Percentiles rank a stretch among this genome's conserved stretches.
phyloP scores from a whole-genome alignment of 306 rosid species.

The Lathyrus oleraceus region DNA sequence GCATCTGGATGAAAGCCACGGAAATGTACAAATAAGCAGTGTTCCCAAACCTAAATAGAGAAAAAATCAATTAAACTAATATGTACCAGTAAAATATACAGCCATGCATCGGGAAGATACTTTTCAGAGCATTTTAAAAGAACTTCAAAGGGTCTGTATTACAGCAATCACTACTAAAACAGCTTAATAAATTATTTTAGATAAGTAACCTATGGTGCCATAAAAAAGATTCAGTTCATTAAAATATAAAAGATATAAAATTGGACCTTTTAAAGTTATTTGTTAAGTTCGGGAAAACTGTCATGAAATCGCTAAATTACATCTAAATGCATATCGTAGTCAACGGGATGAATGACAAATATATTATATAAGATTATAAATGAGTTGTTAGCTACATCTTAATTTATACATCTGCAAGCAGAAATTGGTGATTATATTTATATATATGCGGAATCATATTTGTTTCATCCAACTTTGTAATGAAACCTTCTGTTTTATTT shows the following conservation, averaged over 20 bases:
- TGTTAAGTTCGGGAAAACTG: constrained; percentile 12
- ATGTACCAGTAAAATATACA: background rate
- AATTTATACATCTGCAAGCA: constrained; percentile 3
- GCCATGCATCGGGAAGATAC: constrained; percentile 2
- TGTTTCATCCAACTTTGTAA: constrained; percentile 23
- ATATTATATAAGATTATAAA: constrained; percentile 11
- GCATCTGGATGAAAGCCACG: constrained; percentile 99
- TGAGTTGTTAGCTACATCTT: background rate
- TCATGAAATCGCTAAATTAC: background rate
- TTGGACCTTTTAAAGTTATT: background rate
- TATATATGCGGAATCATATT: constrained; percentile 3
- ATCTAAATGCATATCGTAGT: constrained; percentile 3
- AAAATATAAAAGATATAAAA: constrained; percentile 11
- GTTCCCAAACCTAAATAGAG: constrained; percentile 82
- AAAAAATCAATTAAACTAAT: constrained; percentile 11
- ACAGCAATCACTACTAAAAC: constrained; percentile 3
- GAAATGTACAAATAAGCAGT: constrained; percentile 95
- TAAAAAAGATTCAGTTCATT: background rate
- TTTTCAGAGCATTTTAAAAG: background rate
- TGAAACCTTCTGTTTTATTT: constrained; percentile 7
- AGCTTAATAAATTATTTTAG: background rate
- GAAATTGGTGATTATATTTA: background rate
- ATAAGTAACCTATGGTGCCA: constrained; percentile 7
- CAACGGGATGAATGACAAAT: constrained; percentile 25
- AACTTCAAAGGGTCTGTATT: background rate